These are phyloP conservation scores for Yamadazyma songkhlaensis DNA, from an alignment of 1,139 yeast genomes.

Conservation along the genomic window DNA sequence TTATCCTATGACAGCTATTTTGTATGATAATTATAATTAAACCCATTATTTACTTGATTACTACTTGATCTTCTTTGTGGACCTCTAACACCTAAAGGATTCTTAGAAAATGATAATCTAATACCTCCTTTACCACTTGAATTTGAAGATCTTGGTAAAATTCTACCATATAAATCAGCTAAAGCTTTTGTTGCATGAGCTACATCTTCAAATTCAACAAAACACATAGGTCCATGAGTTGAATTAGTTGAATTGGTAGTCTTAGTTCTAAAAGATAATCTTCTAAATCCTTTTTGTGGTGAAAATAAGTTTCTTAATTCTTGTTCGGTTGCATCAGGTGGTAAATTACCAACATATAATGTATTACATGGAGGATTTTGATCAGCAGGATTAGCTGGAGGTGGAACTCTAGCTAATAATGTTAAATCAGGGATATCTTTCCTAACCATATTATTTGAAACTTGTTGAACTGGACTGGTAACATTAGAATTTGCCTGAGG, in stretches of 20 bases:
- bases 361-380: constrained; percentile 99
- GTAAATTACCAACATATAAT: constrained; percentile 91
- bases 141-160: constrained; percentile 67
- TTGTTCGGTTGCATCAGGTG: constrained; percentile 95
- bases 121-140: constrained; percentile 89
- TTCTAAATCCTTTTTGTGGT: constrained; percentile 87
- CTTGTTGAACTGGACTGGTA: constrained; percentile 16
- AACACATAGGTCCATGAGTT: constrained; percentile 97
- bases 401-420: constrained; percentile 75
- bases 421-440: constrained; percentile 69
- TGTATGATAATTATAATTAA: constrained; percentile 11
- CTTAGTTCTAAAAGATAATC: constrained; percentile 84
- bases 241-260: constrained; percentile 21
- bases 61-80: constrained; percentile 47
- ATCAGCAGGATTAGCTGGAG: constrained; percentile 98
- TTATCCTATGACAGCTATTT: constrained; percentile 3
- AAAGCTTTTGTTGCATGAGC: constrained; percentile 90
- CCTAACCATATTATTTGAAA: constrained; percentile 12
- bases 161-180: constrained; percentile 88
- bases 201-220: constrained; percentile 97
- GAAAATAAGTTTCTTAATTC: constrained; percentile 86
- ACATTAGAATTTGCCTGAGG: constrained; percentile 4
- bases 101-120: constrained; percentile 87
- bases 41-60: constrained; percentile 26
- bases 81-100: constrained; percentile 94